Conservation (phyloP, 306 rosid genomes). For the Pyrus betulifolia region DNA sequence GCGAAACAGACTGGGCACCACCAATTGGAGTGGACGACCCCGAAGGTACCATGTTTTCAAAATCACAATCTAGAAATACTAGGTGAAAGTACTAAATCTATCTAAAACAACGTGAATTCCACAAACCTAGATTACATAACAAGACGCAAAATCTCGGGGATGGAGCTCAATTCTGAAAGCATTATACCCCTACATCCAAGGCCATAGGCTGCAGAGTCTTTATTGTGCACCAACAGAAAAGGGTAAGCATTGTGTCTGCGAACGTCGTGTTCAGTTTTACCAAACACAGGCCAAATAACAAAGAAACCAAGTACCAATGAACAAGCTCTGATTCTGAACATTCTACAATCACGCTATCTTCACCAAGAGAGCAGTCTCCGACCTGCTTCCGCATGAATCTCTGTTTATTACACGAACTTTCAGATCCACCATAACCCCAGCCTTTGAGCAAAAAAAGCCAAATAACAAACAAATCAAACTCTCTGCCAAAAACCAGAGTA, state of each 20-base stretch:
- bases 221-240: constrained; percentile 45
- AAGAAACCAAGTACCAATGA: constrained; percentile 33
- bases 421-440: constrained; percentile 60
- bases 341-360: constrained; percentile 35
- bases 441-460: constrained; percentile 19
- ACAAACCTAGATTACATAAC: constrained; percentile 36
- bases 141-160: constrained; percentile 22
- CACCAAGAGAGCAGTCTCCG: constrained; percentile 31
- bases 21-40: constrained; percentile 89
- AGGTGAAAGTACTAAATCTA: constrained; percentile 35
- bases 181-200: constrained; percentile 34
- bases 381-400: constrained; percentile 40
- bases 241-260: constrained; percentile 33
- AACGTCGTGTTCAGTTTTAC: constrained; percentile 35
- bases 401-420: constrained; percentile 37
- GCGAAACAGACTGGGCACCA: constrained; percentile 73
- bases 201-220: constrained; percentile 33
- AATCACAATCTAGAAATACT: constrained; percentile 29
- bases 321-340: constrained; percentile 44
- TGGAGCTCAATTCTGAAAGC: constrained; percentile 39
- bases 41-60: constrained; percentile 69
- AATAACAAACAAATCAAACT: constrained; percentile 13
- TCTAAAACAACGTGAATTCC: constrained; percentile 34
- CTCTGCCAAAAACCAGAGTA: constrained; percentile 12
- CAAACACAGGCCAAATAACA: constrained; percentile 43